Base-by-base conservation (phyloP, 352 stramenopile genomes). In the Globisporangium echinulatum region DNA sequence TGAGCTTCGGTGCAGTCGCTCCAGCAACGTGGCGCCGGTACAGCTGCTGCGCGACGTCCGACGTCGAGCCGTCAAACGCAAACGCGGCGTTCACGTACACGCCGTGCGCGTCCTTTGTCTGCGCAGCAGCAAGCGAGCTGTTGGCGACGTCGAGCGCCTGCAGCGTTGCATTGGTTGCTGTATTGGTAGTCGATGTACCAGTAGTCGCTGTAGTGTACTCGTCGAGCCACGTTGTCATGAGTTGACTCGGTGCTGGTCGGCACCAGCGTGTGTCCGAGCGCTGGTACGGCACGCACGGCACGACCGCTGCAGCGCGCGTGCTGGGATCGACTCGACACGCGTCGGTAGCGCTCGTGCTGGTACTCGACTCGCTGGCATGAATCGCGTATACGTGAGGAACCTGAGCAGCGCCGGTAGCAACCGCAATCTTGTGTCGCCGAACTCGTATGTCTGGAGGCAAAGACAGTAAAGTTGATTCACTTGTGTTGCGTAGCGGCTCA, bases 31-130 rank as follows among this genome's bases (percentile, higher is more conserved):
- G 47, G 19, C 63, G 67, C 4, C 44, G 59, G 57, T 73, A 73
- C 37, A 64, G 65, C 60, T 70, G 67, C 52, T 70, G 67, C 7
- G 67, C 63, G 52, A 73, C 52, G 25, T 73, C 67, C 2, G 67
- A 70, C 1, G 49, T 66, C 19, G 46, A 54, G 52, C 59, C 59
- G 38, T 66, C 62, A 40, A 63, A 73, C 44, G 11, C 50, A 40
- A 55, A 39, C 10, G 36, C 47, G 10, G 39, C 15, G 52, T 59
- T 47, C 47, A 69, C 61, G 13, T 38, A 48, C 11, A 70, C 61
- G 10, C 52, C 61, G 4, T 59, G 53, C 15, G 47, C 43, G 53
- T 75, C 68, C 19, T 65, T 60, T 3, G 13, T 4, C 1, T 40
- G 15, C n/a, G 19, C 52, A 25, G 25, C 25, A 25, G 25, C 25